A percentile compares a stretch with the other conserved stretches of the same genome.
Conservation (phyloP, 495 filamentous ascomycete species). For the Aspergillus campestris region DNA sequence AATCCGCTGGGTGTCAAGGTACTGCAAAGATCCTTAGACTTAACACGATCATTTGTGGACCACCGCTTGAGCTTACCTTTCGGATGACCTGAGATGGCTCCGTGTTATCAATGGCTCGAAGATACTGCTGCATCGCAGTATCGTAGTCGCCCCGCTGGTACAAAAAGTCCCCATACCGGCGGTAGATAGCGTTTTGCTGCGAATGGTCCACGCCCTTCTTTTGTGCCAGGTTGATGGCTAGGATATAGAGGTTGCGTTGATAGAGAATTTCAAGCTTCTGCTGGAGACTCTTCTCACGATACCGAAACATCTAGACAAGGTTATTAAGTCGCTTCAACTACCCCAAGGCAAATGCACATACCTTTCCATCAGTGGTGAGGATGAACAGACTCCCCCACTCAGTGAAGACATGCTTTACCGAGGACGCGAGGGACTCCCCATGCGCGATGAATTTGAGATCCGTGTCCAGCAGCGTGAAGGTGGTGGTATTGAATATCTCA, state of each 20-base stretch:
- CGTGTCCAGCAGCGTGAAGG: constrained; percentile 82
- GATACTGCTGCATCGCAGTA: constrained; percentile 95
- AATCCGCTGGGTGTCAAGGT: constrained; percentile 90
- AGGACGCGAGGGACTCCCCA: constrained; percentile 69
- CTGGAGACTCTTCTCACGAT: constrained; percentile 84
- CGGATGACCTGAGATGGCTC: constrained; percentile 92
- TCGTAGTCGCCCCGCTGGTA: constrained; percentile 94
- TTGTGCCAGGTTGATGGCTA: constrained; percentile 89
- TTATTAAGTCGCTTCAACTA: constrained; percentile 3
- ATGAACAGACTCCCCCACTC: constrained; percentile 91
- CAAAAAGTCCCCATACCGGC: constrained; percentile 91
- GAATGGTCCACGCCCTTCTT: constrained; percentile 67
- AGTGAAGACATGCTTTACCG: constrained; percentile 70
- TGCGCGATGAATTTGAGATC: constrained; percentile 87
- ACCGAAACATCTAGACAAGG: constrained; percentile 60
- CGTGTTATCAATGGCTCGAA: constrained; percentile 90
- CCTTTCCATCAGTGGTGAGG: constrained; percentile 83
- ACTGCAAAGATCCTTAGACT: constrained; percentile 37
- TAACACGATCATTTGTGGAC: constrained; percentile 9
- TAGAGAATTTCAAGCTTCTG: constrained; percentile 92
- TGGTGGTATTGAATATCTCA: constrained; percentile 70
- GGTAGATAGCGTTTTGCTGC: constrained; percentile 85
- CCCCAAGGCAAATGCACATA: constrained; percentile 21
- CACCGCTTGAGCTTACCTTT: constrained; percentile 45
- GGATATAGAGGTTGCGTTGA: constrained; percentile 81